Evolutionary conservation across 2,329 filamentous ascomycete genomes (phyloP), one percentile per base, ranked within the genome.

Genomic region (Pseudogymnoascus sp.): DNA sequence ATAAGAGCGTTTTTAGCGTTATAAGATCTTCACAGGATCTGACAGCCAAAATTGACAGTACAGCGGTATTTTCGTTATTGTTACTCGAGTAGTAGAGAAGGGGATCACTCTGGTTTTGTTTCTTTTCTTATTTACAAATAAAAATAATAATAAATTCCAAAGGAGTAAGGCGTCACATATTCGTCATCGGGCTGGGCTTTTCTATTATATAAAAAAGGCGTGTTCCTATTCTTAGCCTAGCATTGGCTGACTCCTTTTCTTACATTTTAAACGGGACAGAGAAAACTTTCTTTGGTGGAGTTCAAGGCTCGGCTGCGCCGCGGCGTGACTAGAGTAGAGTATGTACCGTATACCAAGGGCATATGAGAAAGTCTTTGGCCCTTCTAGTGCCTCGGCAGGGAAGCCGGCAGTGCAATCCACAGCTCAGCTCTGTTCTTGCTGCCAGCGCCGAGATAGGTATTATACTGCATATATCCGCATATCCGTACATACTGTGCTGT

Each of bases 221-320:
- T 56, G 50, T 56, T 56, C 50, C 50, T 56, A 56, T 56, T 56
- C 50, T 56, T 56, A 56, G 50, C 28, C 50, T 56, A 34, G 28
- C 16, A 56, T 56, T 56, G 50, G 50, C 50, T 56, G 50, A 56
- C 50, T 56, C 25, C 25, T 34, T 34, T 14, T 42, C n/a, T 53
- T 18, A 56, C 50, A 56, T 56, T 56, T 56, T 34, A 56, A 56
- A 56, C 16, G 50, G 50, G 50, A 34, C 50, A 12, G 25, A 34
- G 50, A 56, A 56, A 56, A 56, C n/a, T 56, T 56, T 56, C 50
- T 56, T 56, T 56, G 50, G 50, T 56, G 50, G 50, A 56, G 44
- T 50, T 10, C 25, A 56, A 5, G 25, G 18, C 50, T n/a, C 50
- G 16, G 25, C 11, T 34, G 25, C 50, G 50, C 50, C 50, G n/a